A percentile compares a stretch with the other conserved stretches of the same genome.
phyloP scores from a whole-genome alignment of 106 monocot genomes.

The Posidonia australis region DNA sequence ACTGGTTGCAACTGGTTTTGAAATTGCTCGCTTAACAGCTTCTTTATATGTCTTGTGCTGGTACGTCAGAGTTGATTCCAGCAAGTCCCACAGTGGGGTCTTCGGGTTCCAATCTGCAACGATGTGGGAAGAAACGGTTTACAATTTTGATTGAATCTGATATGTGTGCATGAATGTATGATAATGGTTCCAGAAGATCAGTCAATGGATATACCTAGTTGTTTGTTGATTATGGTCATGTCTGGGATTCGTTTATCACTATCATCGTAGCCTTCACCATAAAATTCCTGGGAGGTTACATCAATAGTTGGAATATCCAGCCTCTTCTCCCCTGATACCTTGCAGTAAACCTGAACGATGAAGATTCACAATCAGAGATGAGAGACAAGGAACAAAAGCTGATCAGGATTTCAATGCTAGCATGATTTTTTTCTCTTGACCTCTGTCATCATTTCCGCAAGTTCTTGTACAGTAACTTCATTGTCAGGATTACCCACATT shows the following conservation, averaged over 20 bases:
- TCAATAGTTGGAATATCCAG: constrained; percentile 48
- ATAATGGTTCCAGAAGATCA: background rate
- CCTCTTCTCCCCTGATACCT: constrained; percentile 42
- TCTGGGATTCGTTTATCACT: constrained; percentile 67
- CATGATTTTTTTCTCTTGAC: constrained; percentile 11
- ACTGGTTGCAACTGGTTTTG: constrained; percentile 34
- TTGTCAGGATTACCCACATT: constrained; percentile 72
- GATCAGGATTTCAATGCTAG: background rate
- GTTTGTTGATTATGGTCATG: constrained; percentile 73
- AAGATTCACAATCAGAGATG: background rate
- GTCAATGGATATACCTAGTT: constrained; percentile 40
- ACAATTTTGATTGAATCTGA: background rate
- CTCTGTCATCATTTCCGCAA: constrained; percentile 62
- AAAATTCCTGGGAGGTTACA: constrained; percentile 56
- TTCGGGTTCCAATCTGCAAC: constrained; percentile 56
- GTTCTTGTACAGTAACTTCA: constrained; percentile 62
- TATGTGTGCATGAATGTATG: no score
- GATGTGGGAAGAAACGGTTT: background rate
- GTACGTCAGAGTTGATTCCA: constrained; percentile 68
- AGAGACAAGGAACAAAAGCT: background rate
- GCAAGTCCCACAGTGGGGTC: constrained; percentile 51
- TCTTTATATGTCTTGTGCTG: constrained; percentile 70
- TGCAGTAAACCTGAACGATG: constrained; percentile 40
- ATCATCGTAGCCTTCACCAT: constrained; percentile 75
- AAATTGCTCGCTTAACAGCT: constrained; percentile 36